phyloP scores from a whole-genome alignment of 225 moss, liverwort and hornwort genomes.

The Anthoceros angustus region DNA sequence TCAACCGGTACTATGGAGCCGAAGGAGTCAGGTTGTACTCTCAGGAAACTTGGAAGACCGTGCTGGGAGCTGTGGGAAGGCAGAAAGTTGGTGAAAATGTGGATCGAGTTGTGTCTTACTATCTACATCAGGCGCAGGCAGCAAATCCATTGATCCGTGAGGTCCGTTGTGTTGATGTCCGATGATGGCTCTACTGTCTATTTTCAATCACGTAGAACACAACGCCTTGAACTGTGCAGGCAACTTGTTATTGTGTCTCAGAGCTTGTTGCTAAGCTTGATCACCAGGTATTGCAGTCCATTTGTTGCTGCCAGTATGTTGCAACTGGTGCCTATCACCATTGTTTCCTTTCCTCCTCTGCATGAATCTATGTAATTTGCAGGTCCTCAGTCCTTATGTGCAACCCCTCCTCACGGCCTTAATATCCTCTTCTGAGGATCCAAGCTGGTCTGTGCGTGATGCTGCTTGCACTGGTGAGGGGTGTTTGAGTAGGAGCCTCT shows the following conservation, averaged over 20 bases:
- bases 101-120: constrained; percentile 43
- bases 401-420: constrained; percentile 21
- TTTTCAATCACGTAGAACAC: background rate
- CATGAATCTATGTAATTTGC: background rate
- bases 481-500: background rate
- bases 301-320: constrained; percentile 2
- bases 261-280: constrained; percentile 58
- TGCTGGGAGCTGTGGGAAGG: constrained; percentile 50
- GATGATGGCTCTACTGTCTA: background rate
- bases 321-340: background rate
- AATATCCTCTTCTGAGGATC: constrained; percentile 53
- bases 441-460: constrained; percentile 67
- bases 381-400: background rate
- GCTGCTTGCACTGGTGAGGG: constrained; percentile 65
- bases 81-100: constrained; percentile 57
- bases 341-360: background rate
- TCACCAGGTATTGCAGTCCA: constrained; percentile 24
- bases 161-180: constrained; percentile 18
- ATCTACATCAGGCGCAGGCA: constrained; percentile 41
- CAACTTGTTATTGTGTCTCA: constrained; percentile 56
- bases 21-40: constrained; percentile 71
- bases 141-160: constrained; percentile 60
- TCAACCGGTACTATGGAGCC: constrained; percentile 72
- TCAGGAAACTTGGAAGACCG: constrained; percentile 68
- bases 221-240: constrained; percentile 19